A percentile compares a stretch with the other conserved stretches of the same genome.
phyloP scores from a whole-genome alignment of 108 stramenopile species.

The Nitzschia sp. region DNA sequence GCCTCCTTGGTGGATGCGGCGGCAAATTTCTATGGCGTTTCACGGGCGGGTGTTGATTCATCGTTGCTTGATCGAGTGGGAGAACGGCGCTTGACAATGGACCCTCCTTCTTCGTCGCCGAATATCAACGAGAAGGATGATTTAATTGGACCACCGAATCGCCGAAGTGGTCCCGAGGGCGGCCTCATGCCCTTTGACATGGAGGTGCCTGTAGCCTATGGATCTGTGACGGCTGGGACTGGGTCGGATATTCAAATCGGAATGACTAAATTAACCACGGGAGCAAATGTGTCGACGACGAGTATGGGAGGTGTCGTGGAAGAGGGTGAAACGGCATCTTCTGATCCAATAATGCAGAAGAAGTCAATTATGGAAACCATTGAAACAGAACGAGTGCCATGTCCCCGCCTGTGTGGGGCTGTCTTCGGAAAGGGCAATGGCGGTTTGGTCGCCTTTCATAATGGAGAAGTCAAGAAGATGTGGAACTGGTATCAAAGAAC shows the following conservation, averaged over 20 bases:
- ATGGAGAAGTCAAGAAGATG: constrained; percentile 74
- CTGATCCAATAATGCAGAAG: constrained; percentile 34
- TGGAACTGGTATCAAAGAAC: constrained; percentile 62
- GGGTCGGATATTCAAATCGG: constrained; percentile 15
- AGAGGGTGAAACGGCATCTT: constrained; percentile 5
- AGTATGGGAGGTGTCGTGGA: constrained; percentile 11
- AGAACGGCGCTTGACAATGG: neutral
- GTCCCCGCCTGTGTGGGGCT: constrained; percentile 78
- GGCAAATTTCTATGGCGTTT: constrained; percentile 18
- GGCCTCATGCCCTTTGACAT: constrained; percentile 45
- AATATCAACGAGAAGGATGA: neutral
- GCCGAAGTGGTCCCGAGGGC: constrained; percentile 8
- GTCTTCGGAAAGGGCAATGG: constrained; percentile 66
- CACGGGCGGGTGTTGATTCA: neutral
- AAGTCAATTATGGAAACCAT: constrained; percentile 37
- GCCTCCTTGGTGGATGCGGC: constrained; percentile 32
- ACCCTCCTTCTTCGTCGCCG: neutral
- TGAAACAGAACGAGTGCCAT: constrained; percentile 54
- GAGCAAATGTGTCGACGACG: constrained; percentile 12
- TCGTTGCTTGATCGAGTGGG: neutral
- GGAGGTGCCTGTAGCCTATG: constrained; percentile 46
- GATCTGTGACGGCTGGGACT: constrained; percentile 26
- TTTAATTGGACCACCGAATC: neutral
- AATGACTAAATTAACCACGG: constrained; percentile 19
- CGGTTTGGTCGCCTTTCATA: constrained; percentile 59